A percentile compares a stretch with the other conserved stretches of the same genome.
phyloP scores from a whole-genome alignment of 257 asterid species.

The Cinchona pubescens region DNA sequence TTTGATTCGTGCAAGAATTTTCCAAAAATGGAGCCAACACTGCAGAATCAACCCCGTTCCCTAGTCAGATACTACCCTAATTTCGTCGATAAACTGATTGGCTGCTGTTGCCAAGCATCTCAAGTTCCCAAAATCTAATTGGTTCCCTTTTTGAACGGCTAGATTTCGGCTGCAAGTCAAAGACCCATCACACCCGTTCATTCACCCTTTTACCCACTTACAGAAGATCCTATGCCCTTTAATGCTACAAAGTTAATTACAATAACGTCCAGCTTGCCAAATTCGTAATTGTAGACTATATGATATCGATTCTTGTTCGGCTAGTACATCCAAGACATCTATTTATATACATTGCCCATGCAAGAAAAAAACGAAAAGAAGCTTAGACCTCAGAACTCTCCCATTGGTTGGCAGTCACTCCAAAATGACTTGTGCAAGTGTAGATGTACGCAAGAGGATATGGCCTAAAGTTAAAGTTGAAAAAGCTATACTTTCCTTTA shows the following conservation, averaged over 20 bases:
- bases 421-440: constrained; percentile 3
- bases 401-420: constrained; percentile 46
- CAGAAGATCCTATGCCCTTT: too few species aligned
- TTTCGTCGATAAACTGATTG: constrained; percentile 79
- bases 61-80: constrained; percentile 64
- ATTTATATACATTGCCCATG: constrained; percentile 18
- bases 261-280: too few species aligned
- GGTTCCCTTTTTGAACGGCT: constrained; percentile 33
- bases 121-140: constrained; percentile 48
- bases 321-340: constrained; percentile 31
- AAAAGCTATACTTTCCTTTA: too few species aligned
- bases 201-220: constrained; percentile 32
- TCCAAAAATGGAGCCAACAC: too few species aligned
- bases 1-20: too few species aligned
- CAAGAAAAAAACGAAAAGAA: constrained; percentile 20
- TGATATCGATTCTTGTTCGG: constrained; percentile 19
- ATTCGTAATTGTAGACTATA: constrained; percentile 23
- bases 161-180: constrained; percentile 19
- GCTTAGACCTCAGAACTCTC: constrained; percentile 34
- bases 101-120: constrained; percentile 57
- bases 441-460: constrained; percentile 11
- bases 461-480: neutral
- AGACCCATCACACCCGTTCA: constrained; percentile 29
- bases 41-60: constrained; percentile 26
- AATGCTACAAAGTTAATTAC: too few species aligned